A percentile compares a stretch with the other conserved stretches of the same genome.
These are phyloP conservation scores for Fremontodendron californicum DNA, from an alignment of 345 rosid species.

Conservation along the genomic window DNA sequence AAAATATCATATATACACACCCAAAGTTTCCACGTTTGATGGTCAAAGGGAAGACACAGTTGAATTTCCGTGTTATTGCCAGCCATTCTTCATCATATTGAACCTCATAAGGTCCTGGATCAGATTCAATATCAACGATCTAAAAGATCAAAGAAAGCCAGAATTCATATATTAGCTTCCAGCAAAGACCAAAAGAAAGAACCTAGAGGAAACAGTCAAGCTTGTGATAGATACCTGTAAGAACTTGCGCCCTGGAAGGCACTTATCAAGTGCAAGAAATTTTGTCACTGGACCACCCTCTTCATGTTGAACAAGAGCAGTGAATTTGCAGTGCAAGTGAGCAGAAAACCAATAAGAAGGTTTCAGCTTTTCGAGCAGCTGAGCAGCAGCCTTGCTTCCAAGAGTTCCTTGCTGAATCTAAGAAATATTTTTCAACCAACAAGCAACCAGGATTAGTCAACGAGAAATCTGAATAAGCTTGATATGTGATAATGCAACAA, in stretches of 20 bases:
- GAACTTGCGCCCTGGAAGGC: conserved; percentile 67
- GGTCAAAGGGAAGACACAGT: conserved; percentile 67
- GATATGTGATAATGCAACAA: neutral
- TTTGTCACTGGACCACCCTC: conserved; percentile 66
- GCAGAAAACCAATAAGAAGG: conserved; percentile 93
- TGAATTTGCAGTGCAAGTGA: conserved; percentile 87
- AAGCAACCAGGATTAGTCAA: neutral
- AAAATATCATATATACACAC: conserved; percentile 30
- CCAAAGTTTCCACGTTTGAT: conserved; percentile 41
- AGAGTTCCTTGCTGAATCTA: conserved; percentile 65
- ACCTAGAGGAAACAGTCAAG: conserved; percentile 10
- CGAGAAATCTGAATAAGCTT: neutral
- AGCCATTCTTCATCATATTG: conserved; percentile 91
- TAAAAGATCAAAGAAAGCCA: conserved; percentile 23
- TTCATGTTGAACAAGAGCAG: conserved; percentile 83
- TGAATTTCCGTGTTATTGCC: conserved; percentile 61
- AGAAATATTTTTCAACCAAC: conserved; percentile 11
- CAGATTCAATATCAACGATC: conserved; percentile 81
- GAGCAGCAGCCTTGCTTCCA: conserved; percentile 88
- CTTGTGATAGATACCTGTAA: conserved; percentile 49
- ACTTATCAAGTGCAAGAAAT: conserved; percentile 91
- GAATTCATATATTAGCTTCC: conserved; percentile 22
- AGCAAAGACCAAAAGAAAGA: conserved; percentile 10
- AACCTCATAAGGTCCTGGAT: conserved; percentile 68
- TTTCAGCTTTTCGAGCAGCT: conserved; percentile 68